phyloP scores from a whole-genome alignment of 2,329 filamentous ascomycete genomes.

The Pseudogymnoascus sp. region DNA sequence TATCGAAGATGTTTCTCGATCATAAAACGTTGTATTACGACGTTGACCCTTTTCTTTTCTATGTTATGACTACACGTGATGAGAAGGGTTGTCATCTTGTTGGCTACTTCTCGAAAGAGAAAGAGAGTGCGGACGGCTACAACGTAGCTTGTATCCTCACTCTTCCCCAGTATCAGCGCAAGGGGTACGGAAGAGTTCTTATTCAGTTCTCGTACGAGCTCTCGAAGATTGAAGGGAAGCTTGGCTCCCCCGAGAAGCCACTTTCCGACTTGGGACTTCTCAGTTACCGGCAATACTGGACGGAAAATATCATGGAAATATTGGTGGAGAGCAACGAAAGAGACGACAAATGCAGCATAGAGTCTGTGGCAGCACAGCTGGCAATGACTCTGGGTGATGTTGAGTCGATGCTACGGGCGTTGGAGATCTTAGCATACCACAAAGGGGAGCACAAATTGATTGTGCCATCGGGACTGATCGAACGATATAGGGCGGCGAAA shows the following conservation, averaged over 20 bases:
- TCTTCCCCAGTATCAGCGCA: slow-evolving; percentile 89
- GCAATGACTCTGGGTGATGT: slow-evolving; percentile 98
- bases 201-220: slow-evolving; percentile 98
- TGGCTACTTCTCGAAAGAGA: slow-evolving; percentile 99
- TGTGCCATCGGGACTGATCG: slow-evolving; percentile 72
- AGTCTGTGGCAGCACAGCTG: slow-evolving; percentile 67
- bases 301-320: slow-evolving; percentile 83
- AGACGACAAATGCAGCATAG: slow-evolving; percentile 71
- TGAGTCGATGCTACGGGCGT: slow-evolving; percentile 83
- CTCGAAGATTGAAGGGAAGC: slow-evolving; percentile 87
- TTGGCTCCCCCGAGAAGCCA: slow-evolving; percentile 94
- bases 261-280: slow-evolving; percentile 87
- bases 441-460: slow-evolving; percentile 97
- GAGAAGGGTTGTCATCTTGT: slow-evolving; percentile 89
- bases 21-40: slow-evolving; percentile 99
- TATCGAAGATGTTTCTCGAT: slow-evolving; percentile 94
- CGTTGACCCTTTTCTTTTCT: slow-evolving; percentile 98
- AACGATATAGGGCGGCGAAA: slow-evolving; percentile 53
- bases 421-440: slow-evolving; percentile 92
- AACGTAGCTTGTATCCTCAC: slow-evolving; percentile 98
- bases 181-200: slow-evolving; percentile 84
- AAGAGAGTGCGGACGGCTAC: slow-evolving; percentile 93
- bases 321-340: slow-evolving; percentile 64
- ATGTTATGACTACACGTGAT: slow-evolving; percentile 88
- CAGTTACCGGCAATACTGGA: slow-evolving; percentile 96